Conservation (phyloP, 805 yeast species). For the Suhomyces tanzawaensis region DNA sequence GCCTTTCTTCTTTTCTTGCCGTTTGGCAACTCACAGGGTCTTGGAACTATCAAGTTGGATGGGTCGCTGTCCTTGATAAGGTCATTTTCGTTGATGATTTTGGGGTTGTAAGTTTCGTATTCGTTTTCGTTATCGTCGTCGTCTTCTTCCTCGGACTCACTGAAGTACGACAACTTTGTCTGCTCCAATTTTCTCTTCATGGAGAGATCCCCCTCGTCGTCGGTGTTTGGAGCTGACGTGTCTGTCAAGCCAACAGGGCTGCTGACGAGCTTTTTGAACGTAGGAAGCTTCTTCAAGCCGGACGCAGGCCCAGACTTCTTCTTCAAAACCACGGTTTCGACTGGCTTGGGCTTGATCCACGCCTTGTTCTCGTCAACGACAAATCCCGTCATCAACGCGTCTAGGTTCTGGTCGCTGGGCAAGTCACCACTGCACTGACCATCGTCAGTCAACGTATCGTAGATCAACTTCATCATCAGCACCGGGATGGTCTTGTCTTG, state of each 20-base stretch:
- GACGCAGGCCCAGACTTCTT: constrained; percentile 18
- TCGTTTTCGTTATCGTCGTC: constrained; percentile 48
- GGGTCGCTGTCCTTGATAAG: constrained; percentile 30
- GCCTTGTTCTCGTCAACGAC: constrained; percentile 38
- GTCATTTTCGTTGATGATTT: constrained; percentile 36
- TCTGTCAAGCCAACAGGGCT: constrained; percentile 41
- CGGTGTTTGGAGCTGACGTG: constrained; percentile 40
- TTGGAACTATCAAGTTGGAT: constrained; percentile 52
- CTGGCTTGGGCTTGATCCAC: constrained; percentile 57
- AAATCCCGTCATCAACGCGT: constrained; percentile 68
- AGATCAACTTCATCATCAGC: constrained; percentile 40
- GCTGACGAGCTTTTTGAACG: constrained; percentile 17
- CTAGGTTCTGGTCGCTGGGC: constrained; percentile 50
- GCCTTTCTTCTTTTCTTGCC: constrained; percentile 81
- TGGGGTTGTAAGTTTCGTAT: constrained; percentile 54
- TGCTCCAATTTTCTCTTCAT: constrained; percentile 45
- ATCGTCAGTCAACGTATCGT: constrained; percentile 35
- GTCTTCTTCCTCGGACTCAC: constrained; percentile 47
- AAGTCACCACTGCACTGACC: constrained; percentile 56
- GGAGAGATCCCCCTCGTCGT: constrained; percentile 39
- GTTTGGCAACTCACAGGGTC: constrained; percentile 50
- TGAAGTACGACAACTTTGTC: constrained; percentile 54
- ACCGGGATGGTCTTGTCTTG: constrained; percentile 46
- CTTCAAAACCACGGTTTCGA: constrained; percentile 26
- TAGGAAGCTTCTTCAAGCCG: constrained; percentile 15